A percentile compares a stretch with the other conserved stretches of the same genome.
phyloP scores from a whole-genome alignment of 2,329 filamentous ascomycete species.

The Nigrospora oryzae region DNA sequence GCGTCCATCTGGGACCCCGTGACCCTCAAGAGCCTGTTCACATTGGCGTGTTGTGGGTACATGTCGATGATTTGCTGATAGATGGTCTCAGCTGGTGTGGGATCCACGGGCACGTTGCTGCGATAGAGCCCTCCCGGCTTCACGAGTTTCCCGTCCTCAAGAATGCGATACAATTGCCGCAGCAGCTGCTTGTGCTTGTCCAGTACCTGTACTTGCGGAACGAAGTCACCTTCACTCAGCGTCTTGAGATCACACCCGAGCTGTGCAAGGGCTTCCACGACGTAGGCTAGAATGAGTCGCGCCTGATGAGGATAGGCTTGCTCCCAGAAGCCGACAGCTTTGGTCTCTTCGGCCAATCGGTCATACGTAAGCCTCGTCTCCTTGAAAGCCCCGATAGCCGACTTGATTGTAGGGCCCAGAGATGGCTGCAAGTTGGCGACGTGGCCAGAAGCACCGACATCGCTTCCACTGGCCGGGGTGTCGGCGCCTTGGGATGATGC shows the following conservation, averaged over 20 bases:
- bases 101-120: constrained; percentile 3
- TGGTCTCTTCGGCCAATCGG: not conserved
- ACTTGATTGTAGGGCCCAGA: not conserved
- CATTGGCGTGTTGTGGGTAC: constrained; percentile 7
- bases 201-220: constrained; percentile 11
- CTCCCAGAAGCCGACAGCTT: constrained; percentile 14
- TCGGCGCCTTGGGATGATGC: too few species aligned
- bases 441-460: too few species aligned
- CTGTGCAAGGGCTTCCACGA: constrained; percentile 19
- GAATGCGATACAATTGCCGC: constrained; percentile 19
- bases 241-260: constrained; percentile 16
- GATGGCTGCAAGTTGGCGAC: too few species aligned
- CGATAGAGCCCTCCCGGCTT: not conserved
- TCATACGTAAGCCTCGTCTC: not conserved
- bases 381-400: not conserved
- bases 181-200: constrained; percentile 17
- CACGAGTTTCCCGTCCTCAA: constrained; percentile 13
- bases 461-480: too few species aligned
- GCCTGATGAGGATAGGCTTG: constrained; percentile 18
- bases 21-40: constrained; percentile 9
- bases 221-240: constrained; percentile 9
- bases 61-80: constrained; percentile 5
- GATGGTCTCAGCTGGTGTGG: constrained; percentile 2
- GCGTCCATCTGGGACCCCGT: constrained; percentile 9
- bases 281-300: constrained; percentile 21